Conservation (phyloP, 306 rosid species). For the Rubus parviflorus region DNA sequence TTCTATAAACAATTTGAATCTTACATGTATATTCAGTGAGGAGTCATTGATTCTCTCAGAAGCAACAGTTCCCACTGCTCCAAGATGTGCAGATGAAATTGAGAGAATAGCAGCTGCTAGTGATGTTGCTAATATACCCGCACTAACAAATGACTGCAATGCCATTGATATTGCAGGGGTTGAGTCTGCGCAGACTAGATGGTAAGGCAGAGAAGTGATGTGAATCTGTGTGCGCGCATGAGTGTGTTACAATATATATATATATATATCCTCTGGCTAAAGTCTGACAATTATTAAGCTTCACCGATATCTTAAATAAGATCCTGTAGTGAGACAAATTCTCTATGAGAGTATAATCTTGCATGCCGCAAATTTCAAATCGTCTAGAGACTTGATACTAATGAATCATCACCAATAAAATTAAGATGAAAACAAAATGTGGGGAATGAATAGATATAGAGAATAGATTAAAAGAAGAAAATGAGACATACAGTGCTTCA, state of each 20-base stretch:
- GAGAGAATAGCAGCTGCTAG: slow-evolving; percentile 44
- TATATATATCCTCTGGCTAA: neutral
- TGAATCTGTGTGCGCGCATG: neutral
- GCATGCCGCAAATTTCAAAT: slow-evolving; percentile 3
- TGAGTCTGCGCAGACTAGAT: slow-evolving; percentile 39
- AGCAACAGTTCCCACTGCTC: slow-evolving; percentile 49
- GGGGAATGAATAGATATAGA: slow-evolving; percentile 3
- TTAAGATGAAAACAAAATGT: neutral
- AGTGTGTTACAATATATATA: neutral
- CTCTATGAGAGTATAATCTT: neutral
- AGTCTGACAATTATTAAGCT: neutral
- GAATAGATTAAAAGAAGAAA: slow-evolving; percentile 12
- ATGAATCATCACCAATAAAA: too few relatives aligned
- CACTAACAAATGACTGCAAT: slow-evolving; percentile 54
- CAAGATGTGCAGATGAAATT: slow-evolving; percentile 56
- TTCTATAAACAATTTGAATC: slow-evolving; percentile 20
- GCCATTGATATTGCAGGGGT: slow-evolving; percentile 49
- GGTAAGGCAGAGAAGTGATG: neutral
- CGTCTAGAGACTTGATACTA: neutral
- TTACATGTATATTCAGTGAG: slow-evolving; percentile 53
- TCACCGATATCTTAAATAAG: neutral
- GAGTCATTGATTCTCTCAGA: slow-evolving; percentile 39
- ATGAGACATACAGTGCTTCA: slow-evolving; percentile 51
- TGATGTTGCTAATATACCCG: slow-evolving; percentile 61
- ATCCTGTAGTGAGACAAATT: neutral